A percentile compares a stretch with the other conserved stretches of the same genome.
Conservation (phyloP, 1,139 yeast species). For the Petasospora rhodanensis region DNA sequence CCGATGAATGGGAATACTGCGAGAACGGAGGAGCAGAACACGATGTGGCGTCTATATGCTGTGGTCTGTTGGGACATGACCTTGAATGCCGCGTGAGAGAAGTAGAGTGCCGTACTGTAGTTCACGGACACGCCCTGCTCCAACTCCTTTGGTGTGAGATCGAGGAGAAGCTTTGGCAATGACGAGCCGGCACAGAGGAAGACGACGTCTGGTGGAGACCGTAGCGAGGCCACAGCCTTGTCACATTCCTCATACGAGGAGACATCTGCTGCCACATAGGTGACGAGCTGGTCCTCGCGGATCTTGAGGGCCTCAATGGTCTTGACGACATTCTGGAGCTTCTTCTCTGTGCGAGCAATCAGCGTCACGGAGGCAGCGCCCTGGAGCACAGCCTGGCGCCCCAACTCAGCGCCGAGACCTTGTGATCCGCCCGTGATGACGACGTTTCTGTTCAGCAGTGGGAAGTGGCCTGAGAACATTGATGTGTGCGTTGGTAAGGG, state of each 20-base stretch:
- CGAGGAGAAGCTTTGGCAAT: constrained; percentile 71
- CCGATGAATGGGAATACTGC: constrained; percentile 90
- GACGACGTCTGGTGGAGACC: constrained; percentile 58
- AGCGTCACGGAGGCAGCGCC: constrained; percentile 70
- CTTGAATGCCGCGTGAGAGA: constrained; percentile 59
- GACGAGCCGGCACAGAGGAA: constrained; percentile 90
- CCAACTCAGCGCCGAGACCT: constrained; percentile 84
- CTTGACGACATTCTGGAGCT: constrained; percentile 45
- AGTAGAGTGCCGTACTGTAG: constrained; percentile 67
- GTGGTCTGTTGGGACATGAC: constrained; percentile 31
- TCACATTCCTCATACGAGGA: constrained; percentile 51
- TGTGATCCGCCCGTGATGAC: constrained; percentile 95
- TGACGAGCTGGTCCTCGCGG: constrained; percentile 26
- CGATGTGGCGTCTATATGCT: constrained; percentile 47
- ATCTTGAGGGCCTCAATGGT: constrained; percentile 34
- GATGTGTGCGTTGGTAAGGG: too few species aligned
- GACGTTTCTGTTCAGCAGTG: constrained; percentile 49
- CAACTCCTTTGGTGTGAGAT: constrained; percentile 55
- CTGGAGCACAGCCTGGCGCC: constrained; percentile 47
- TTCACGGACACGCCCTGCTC: constrained; percentile 60
- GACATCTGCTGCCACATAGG: constrained; percentile 62
- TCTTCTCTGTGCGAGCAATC: constrained; percentile 68
- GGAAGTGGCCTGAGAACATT: constrained; percentile 19
- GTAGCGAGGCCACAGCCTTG: constrained; percentile 34
- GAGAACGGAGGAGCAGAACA: constrained; percentile 75